A percentile compares a stretch with the other conserved stretches of the same genome.
Evolutionary conservation across 2,329 filamentous ascomycete genomes (phyloP).

Genomic region (Apiospora kogelbergensis): DNA sequence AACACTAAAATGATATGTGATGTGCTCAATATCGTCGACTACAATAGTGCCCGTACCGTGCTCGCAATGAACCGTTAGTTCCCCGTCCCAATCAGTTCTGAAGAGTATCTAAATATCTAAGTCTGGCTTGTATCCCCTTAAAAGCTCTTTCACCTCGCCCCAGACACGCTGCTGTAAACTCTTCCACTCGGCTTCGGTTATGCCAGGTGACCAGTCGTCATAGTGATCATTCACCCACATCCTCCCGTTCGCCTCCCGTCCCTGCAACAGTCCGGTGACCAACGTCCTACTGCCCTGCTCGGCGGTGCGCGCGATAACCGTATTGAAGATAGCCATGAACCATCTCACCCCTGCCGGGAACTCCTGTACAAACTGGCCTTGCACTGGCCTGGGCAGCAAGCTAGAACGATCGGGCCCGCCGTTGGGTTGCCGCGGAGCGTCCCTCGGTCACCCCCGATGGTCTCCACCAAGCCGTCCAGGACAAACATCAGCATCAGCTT

Average conservation of each 20-base stretch:
- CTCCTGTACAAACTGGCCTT: background rate
- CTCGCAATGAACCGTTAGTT: no score
- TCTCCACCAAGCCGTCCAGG: background rate
- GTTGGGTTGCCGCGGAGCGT: background rate
- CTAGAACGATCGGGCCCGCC: background rate
- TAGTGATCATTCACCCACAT: background rate
- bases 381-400: constrained; percentile 2
- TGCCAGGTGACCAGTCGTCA: constrained; percentile 3
- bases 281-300: constrained; percentile 1
- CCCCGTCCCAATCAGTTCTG: no score
- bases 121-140: background rate
- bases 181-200: background rate
- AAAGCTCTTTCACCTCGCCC: background rate
- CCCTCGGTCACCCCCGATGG: background rate
- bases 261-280: constrained; percentile 4
- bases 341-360: no score
- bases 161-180: background rate
- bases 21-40: no score
- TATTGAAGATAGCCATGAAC: background rate
- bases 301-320: background rate
- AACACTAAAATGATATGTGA: no score
- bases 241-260: background rate
- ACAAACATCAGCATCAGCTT: constrained; percentile 7
- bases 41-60: no score
- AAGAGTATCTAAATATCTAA: background rate